Evolutionary conservation across 345 rosid genomes (phyloP).

Genomic region (Diplotaxis tenuifolia): DNA sequence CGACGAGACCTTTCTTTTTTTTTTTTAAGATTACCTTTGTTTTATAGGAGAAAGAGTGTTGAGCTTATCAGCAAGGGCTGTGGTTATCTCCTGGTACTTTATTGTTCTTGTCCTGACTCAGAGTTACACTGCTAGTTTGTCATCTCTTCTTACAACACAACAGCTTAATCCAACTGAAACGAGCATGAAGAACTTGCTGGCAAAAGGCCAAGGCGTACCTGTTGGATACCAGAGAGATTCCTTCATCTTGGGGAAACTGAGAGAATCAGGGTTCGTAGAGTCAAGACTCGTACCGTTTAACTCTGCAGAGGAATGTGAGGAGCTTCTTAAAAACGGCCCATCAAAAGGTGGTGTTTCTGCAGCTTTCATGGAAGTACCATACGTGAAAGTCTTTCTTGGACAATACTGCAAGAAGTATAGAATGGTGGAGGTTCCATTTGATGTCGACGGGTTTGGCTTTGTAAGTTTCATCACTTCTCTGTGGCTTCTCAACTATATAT

Average conservation of each 20-base stretch:
- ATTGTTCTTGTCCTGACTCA: constrained; percentile 62
- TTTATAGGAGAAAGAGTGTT: constrained; percentile 58
- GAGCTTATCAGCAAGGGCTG: constrained; percentile 47
- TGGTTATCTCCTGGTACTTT: constrained; percentile 67
- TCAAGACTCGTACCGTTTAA: constrained; percentile 18
- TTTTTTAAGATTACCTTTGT: too few species aligned
- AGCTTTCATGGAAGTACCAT: constrained; percentile 42
- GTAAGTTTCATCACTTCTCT: constrained; percentile 22
- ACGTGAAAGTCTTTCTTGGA: constrained; percentile 36
- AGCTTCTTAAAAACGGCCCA: constrained; percentile 38
- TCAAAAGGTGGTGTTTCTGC: constrained; percentile 41
- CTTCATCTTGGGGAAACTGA: constrained; percentile 40
- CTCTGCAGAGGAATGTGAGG: constrained; percentile 32
- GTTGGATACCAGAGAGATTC: constrained; percentile 49
- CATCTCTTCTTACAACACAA: constrained; percentile 57
- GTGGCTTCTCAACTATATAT: neutral
- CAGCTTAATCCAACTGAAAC: constrained; percentile 50
- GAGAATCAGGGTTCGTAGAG: constrained; percentile 19
- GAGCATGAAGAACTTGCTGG: constrained; percentile 40
- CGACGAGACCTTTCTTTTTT: too few species aligned
- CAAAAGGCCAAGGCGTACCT: constrained; percentile 27
- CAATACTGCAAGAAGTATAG: constrained; percentile 41
- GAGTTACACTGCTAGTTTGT: constrained; percentile 64
- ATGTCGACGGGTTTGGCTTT: constrained; percentile 46
- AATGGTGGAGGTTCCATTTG: constrained; percentile 40